Base-by-base conservation (phyloP, 192 early-diverging fungal genomes). In the Entomortierella beljakovae region DNA sequence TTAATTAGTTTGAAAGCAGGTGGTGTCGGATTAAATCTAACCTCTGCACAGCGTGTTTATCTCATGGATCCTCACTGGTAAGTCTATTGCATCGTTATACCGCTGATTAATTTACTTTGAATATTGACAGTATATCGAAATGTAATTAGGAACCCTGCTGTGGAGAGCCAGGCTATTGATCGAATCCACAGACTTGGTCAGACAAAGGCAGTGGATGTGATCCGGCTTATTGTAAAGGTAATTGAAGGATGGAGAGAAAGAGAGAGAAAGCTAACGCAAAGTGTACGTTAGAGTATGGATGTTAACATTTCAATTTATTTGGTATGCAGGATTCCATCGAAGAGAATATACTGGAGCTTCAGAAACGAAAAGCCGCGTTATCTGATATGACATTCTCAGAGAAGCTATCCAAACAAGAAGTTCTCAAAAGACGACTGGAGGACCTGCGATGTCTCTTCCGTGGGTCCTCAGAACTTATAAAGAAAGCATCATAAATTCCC, bases 171-270 rank as follows among this genome's bases (percentile, higher is more conserved):
- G 65, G 94, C 94, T 0, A 90, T 95, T 34, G 94, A 95, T 75
- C 90, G 94, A 31, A 88, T 95, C 50, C 92, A 95, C 70, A 85
- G 94, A 20, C 81, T 95, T 15, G 94, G 94, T 22, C 94, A 95
- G 64, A 82, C 57, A 28, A 73, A 82, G 20, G 85, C 89, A 0
- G 88, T 93, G 32, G 85, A 86, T n/a, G 87, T 90, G 2, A 82
- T 88, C 18, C 86, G 89, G 34, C 91, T 90, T 63, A 88, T 94
- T 63, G 80, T 91, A 31, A 82, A 86, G 57, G 86, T 82, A 80
- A 55, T 31, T 29, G 22, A 29, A 54, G 26, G 37, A 38, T 38
- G 6, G 6, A 38, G 22, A n/a, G 2, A 18, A 38, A n/a, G 29
- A 37, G 1, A 35, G 5, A 9, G 16, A 11, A 3, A 18, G 1